A percentile compares a stretch with the other conserved stretches of the same genome.
These are phyloP conservation scores for Apiospora phragmitis DNA, from an alignment of 2,329 filamentous ascomycete genomes.

Conservation along the genomic window DNA sequence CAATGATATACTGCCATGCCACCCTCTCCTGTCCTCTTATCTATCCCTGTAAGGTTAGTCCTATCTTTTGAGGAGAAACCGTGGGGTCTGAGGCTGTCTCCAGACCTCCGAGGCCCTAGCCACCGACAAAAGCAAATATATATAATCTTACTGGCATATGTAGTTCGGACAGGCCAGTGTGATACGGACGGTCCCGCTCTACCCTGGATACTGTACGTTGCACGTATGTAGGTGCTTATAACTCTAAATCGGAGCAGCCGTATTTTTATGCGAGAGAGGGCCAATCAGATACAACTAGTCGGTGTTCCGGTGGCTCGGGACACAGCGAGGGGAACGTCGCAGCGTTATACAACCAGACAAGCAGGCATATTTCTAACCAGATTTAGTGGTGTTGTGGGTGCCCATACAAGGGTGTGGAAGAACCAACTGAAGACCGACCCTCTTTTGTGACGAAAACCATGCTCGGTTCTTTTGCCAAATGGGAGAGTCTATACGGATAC, in stretches of 20 bases:
- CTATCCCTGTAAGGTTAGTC: neutral
- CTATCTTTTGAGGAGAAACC: too few relatives aligned
- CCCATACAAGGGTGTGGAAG: neutral
- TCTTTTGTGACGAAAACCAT: neutral
- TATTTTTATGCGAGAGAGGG: too few relatives aligned
- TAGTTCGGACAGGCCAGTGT: neutral
- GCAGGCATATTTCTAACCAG: neutral
- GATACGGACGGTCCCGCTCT: neutral
- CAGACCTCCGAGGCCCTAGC: neutral
- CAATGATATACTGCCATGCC: neutral
- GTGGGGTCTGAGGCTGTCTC: too few relatives aligned
- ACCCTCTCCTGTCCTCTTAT: neutral
- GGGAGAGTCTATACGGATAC: neutral
- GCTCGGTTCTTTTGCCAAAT: neutral
- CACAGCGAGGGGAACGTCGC: neutral
- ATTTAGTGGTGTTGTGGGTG: neutral
- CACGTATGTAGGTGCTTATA: neutral
- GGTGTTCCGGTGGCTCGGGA: neutral
- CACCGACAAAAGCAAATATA: neutral
- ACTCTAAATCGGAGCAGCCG: neutral
- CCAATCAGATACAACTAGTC: too few relatives aligned
- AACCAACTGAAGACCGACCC: neutral
- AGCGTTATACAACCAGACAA: neutral
- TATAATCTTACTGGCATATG: neutral
- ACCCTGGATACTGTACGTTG: neutral